phyloP scores from a whole-genome alignment of 2,329 filamentous ascomycete species.

The Xylariaceae sp. region DNA sequence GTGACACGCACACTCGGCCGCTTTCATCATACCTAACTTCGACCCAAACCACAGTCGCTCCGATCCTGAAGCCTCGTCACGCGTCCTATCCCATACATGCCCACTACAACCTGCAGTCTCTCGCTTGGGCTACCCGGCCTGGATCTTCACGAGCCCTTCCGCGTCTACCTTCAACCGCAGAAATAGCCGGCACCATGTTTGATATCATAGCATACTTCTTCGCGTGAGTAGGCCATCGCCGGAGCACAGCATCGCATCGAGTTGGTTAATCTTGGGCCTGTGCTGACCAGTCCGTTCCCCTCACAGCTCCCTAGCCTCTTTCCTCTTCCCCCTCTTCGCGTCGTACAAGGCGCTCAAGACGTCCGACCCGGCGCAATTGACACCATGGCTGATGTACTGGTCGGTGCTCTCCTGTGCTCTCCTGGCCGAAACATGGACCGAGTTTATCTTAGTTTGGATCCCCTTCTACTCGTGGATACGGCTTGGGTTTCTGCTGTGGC shows the following conservation, averaged over 20 bases:
- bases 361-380: slow-evolving; percentile 79
- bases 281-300: slow-evolving; percentile 5
- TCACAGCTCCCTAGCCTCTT: slow-evolving; percentile 73
- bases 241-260: not conserved
- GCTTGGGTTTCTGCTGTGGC: slow-evolving; percentile 81
- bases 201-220: slow-evolving; percentile 24
- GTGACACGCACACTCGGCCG: too few species aligned
- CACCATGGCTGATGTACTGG: slow-evolving; percentile 99
- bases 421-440: slow-evolving; percentile 80
- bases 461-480: slow-evolving; percentile 94
- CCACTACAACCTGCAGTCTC: not conserved
- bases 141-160: not conserved
- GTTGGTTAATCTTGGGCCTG: not conserved
- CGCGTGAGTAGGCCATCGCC: slow-evolving; percentile 14
- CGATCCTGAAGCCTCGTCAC: not conserved
- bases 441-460: slow-evolving; percentile 84
- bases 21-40: too few species aligned
- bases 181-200: slow-evolving; percentile 16
- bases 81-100: not conserved
- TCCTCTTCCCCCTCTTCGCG: slow-evolving; percentile 92
- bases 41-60: not conserved
- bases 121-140: not conserved
- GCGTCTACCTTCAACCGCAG: not conserved
- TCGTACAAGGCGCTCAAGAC: slow-evolving; percentile 98
- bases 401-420: slow-evolving; percentile 80